Conservation (phyloP, 2,329 filamentous ascomycete species). For the Xylaria sp. region DNA sequence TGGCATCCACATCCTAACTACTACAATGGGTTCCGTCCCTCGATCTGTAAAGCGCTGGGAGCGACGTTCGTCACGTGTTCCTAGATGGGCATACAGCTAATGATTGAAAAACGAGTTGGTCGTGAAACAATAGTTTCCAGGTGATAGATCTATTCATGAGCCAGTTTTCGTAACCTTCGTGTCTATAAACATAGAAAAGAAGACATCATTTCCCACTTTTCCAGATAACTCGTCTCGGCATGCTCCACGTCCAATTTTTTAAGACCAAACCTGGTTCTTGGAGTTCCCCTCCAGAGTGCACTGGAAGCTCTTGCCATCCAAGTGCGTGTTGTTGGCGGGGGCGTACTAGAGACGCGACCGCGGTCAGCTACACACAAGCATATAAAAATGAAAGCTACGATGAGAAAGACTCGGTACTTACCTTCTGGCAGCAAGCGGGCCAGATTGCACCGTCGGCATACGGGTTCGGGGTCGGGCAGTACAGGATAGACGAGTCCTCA, state of each 20-base stretch:
- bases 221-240: constrained; percentile 1
- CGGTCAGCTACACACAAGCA: not conserved
- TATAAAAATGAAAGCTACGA: not conserved
- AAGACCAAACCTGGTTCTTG: not conserved
- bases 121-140: not conserved
- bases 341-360: not conserved
- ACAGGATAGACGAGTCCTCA: not conserved
- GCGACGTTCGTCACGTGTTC: too few species aligned
- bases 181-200: not conserved
- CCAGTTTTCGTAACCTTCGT: not conserved
- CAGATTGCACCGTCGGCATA: not conserved
- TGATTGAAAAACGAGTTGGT: not conserved
- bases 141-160: not conserved
- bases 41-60: too few species aligned
- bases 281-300: not conserved
- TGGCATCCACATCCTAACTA: too few species aligned
- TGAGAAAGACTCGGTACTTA: not conserved
- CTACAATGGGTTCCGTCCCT: too few species aligned
- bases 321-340: not conserved
- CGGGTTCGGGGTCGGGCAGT: not conserved
- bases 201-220: not conserved
- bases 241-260: not conserved
- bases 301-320: not conserved
- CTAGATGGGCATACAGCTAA: too few species aligned
- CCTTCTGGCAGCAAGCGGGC: constrained; percentile 3